Evolutionary conservation across 495 filamentous ascomycete genomes (phyloP).

Genomic region (Hyaloscypha hepaticicola): DNA sequence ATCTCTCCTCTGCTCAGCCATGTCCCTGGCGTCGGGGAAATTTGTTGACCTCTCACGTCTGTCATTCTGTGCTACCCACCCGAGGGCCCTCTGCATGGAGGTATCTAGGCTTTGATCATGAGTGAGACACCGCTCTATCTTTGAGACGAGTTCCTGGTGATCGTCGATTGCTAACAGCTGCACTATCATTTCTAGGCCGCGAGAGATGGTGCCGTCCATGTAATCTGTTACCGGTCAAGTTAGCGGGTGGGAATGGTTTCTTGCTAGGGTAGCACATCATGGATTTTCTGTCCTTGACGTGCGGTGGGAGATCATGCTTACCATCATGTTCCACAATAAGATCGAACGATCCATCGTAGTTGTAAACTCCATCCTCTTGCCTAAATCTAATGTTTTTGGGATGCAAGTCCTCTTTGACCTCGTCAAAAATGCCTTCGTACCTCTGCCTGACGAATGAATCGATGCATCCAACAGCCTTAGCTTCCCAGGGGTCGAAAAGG

Average conservation of each 20-base stretch:
- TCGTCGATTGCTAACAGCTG: conserved; percentile 3
- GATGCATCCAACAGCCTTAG: conserved; percentile 3
- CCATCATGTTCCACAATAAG: conserved; percentile 2
- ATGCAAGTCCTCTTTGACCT: conserved; percentile 1
- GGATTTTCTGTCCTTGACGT: background rate
- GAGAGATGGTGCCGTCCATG: conserved; percentile 1
- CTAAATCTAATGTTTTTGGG: conserved; percentile 1
- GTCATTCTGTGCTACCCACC: background rate
- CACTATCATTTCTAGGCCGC: conserved; percentile 1
- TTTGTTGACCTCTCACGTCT: conserved; percentile 2
- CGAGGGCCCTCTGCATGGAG: background rate
- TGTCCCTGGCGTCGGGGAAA: conserved; percentile 3
- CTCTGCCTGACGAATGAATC: conserved; percentile 5
- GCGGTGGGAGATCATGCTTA: background rate
- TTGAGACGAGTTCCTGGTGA: background rate
- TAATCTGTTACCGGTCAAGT: conserved; percentile 3
- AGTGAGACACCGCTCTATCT: conserved; percentile 1
- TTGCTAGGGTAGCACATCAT: background rate
- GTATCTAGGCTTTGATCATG: conserved; percentile 2
- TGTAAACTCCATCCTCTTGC: background rate
- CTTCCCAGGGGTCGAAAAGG: conserved; percentile 6
- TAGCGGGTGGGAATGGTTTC: background rate
- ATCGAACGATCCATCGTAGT: conserved; percentile 3
- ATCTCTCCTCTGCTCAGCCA: conserved; percentile 1
- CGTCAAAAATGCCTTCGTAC: conserved; percentile 1